phyloP scores from a whole-genome alignment of 2,329 filamentous ascomycete genomes.

The Myriosclerotinia curreyana region DNA sequence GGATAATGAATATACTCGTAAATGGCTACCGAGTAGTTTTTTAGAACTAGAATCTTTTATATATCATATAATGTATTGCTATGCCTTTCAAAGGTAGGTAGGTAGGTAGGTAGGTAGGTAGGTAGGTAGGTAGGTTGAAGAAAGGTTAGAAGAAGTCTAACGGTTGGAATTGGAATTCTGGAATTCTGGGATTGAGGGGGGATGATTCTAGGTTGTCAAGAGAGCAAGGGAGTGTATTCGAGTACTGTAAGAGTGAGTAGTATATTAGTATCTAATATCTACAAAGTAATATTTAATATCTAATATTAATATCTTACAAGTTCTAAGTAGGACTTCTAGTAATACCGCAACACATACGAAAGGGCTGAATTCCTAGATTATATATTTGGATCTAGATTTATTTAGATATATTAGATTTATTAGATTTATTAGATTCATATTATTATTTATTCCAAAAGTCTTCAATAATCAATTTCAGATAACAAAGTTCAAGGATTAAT shows the following conservation, averaged over 20 bases:
- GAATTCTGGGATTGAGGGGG: slow-evolving; percentile 4
- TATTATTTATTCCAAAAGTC: too few relatives aligned
- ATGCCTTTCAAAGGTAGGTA: neutral
- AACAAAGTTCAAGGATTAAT: slow-evolving; percentile 6
- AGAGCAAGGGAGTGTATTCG: too few relatives aligned
- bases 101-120: neutral
- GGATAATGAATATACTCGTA: neutral
- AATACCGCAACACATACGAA: too few relatives aligned
- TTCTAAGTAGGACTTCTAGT: too few relatives aligned
- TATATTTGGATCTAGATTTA: slow-evolving; percentile 1
- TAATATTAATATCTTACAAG: too few relatives aligned
- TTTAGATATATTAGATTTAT: too few relatives aligned
- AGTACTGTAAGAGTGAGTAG: too few relatives aligned
- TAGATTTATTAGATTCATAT: too few relatives aligned
- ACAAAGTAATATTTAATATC: too few relatives aligned
- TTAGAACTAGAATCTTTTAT: neutral
- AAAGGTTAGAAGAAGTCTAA: neutral
- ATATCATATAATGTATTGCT: neutral
- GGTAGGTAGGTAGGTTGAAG: neutral
- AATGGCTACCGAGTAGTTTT: neutral
- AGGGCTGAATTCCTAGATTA: slow-evolving; percentile 8
- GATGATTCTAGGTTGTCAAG: slow-evolving; percentile 8
- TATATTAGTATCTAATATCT: too few relatives aligned
- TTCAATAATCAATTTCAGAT: neutral
- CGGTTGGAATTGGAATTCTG: neutral